Percentiles rank a stretch among this genome's conserved stretches.
Evolutionary conservation across 805 yeast genomes (phyloP).

Genomic region (Cyberlindnera xishuangbannaensis): DNA sequence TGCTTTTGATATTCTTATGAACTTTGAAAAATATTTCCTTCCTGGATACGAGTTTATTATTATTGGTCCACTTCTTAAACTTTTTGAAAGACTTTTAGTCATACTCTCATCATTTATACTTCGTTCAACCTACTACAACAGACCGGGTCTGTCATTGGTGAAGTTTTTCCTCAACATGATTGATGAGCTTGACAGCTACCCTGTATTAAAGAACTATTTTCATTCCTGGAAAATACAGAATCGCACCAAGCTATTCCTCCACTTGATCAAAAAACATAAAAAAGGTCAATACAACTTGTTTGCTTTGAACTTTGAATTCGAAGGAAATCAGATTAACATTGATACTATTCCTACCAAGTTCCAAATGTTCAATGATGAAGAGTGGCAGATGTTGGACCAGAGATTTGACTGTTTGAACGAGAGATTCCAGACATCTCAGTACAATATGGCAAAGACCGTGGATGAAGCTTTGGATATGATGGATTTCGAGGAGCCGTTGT

Average conservation of each 20-base stretch:
- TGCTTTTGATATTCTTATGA: conserved; percentile 18
- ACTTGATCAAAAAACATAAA: conserved; percentile 13
- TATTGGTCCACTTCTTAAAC: conserved; percentile 9
- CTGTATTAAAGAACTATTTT: conserved; percentile 15
- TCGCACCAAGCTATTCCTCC: conserved; percentile 11
- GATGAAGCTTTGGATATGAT: conserved; percentile 11
- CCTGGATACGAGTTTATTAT: conserved; percentile 19
- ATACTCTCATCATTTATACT: conserved; percentile 6
- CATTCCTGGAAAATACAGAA: conserved; percentile 16
- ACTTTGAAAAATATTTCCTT: conserved; percentile 16
- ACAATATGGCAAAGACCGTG: conserved; percentile 4
- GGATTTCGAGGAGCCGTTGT: conserved; percentile 17
- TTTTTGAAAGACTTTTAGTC: conserved; percentile 12
- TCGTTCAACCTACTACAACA: conserved; percentile 7
- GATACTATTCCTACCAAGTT: conserved; percentile 7
- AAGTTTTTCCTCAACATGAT: conserved; percentile 15
- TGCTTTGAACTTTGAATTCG: conserved; percentile 6
- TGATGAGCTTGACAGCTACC: conserved; percentile 17
- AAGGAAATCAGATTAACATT: conserved; percentile 14
- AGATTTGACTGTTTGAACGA: conserved; percentile 12
- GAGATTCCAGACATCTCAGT: conserved; percentile 12
- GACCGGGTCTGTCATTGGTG: conserved; percentile 6
- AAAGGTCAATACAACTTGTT: conserved; percentile 11
- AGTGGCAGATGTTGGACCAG: conserved; percentile 9
- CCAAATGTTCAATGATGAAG: conserved; percentile 4